Evolutionary conservation across 2,329 filamentous ascomycete genomes (phyloP).

Genomic region (Reticulascus tulasneorum): DNA sequence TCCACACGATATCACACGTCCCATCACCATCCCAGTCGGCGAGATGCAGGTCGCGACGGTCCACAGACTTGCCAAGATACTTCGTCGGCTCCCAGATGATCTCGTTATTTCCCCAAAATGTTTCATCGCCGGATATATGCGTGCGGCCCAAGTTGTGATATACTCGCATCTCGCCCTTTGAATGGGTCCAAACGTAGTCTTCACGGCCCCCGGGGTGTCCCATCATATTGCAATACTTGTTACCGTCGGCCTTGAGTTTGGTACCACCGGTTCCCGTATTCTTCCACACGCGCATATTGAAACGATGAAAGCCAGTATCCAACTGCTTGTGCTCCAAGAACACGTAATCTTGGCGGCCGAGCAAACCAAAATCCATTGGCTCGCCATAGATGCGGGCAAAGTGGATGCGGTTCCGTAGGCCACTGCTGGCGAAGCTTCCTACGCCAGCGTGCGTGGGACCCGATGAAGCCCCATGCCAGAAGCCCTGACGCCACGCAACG

Average conservation of each 20-base stretch:
- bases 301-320: not conserved
- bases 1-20: conserved; percentile 26
- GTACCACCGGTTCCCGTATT: conserved; percentile 14
- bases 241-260: conserved; percentile 10
- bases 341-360: conserved; percentile 10
- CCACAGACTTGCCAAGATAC: not conserved
- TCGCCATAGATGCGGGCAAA: conserved; percentile 14
- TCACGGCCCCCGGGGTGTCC: conserved; percentile 2
- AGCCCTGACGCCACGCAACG: conserved; percentile 17
- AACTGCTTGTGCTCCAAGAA: conserved; percentile 7
- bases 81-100: not conserved
- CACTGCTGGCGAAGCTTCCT: not conserved
- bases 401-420: conserved; percentile 5
- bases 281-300: conserved; percentile 8
- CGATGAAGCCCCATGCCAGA: conserved; percentile 5
- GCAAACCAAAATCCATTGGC: conserved; percentile 9
- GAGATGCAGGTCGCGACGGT: conserved; percentile 27
- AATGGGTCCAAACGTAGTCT: conserved; percentile 11
- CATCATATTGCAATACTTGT: conserved; percentile 17
- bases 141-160: conserved; percentile 4
- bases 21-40: conserved; percentile 34
- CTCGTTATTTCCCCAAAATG: not conserved
- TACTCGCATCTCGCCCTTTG: conserved; percentile 4
- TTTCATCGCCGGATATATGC: not conserved
- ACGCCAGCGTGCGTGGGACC: conserved; percentile 14